A percentile compares a stretch with the other conserved stretches of the same genome.
Conservation (phyloP, 352 stramenopile species). For the Pythium dissotocum region DNA sequence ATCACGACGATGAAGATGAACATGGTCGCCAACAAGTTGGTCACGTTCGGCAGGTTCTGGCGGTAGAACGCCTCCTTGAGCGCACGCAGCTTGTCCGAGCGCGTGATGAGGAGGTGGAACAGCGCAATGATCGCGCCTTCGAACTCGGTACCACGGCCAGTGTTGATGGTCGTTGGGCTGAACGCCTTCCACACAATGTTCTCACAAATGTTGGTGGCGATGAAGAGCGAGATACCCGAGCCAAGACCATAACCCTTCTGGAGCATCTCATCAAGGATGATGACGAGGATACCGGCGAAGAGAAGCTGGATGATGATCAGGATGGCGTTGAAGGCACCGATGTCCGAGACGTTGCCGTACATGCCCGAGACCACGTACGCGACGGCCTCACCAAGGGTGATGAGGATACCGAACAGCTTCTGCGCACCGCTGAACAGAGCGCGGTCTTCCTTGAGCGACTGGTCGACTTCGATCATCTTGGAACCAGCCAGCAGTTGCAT, state of each 20-base stretch:
- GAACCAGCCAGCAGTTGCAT: slow-evolving; percentile 98
- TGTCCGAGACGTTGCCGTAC: slow-evolving; percentile 98
- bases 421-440: slow-evolving; percentile 98
- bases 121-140: slow-evolving; percentile 99
- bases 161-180: slow-evolving; percentile 99
- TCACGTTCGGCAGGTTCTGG: slow-evolving; percentile 99
- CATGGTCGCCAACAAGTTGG: slow-evolving; percentile 98
- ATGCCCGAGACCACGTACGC: slow-evolving; percentile 99
- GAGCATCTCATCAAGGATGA: slow-evolving; percentile 99
- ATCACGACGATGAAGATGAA: slow-evolving; percentile 99
- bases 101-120: slow-evolving; percentile 98
- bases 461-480: slow-evolving; percentile 99
- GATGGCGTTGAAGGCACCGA: slow-evolving; percentile 98
- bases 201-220: slow-evolving; percentile 99
- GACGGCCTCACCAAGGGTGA: slow-evolving; percentile 98
- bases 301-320: slow-evolving; percentile 99
- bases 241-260: slow-evolving; percentile 99
- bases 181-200: slow-evolving; percentile 99
- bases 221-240: slow-evolving; percentile 99
- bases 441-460: slow-evolving; percentile 98
- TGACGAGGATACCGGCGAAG: slow-evolving; percentile 97
- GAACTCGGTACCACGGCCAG: slow-evolving; percentile 98
- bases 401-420: slow-evolving; percentile 99
- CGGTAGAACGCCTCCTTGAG: slow-evolving; percentile 98
- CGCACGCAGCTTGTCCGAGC: slow-evolving; percentile 97